Evolutionary conservation across 2,329 filamentous ascomycete species (phyloP), one percentile per base, ranked within the genome.

Genomic region (Colletotrichum magnum): DNA sequence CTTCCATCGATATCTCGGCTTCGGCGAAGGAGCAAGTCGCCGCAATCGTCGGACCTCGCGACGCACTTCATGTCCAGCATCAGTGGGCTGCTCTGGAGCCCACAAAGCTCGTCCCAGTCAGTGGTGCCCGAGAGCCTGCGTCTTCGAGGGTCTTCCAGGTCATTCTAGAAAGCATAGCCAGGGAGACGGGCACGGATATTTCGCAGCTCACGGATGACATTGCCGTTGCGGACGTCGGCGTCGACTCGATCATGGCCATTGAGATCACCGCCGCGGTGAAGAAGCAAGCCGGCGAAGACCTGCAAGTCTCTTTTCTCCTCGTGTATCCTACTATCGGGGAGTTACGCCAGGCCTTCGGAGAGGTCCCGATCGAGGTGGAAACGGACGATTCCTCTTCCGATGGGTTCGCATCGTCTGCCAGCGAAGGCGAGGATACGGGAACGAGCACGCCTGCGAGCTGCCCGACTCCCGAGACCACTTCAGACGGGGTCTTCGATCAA

Each of bases 171-270:
- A 50, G 41, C 26, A 59, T 59, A 26, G 43, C 26, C 13, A 28
- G 18, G 28, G 57, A 59, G 43, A 59, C 57, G 6, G 26, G 43
- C 12, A n/a, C 32, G 5, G 57, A 59, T 3, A 13, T 21, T 0
- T 88, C 26, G 2, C 18, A 64, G 32, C 60, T 64, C 7, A 57
- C 60, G 2, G 60, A 64, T 21, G 52, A 64, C 15, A 28, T 43
- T 2, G 51, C 15, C 6, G 16, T 57, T 9, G 52, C 60, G 4
- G 60, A 64, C 28, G 3, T 64, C 9, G 60, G 60, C 1, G 24
- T 64, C 6, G 60, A 64, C 52, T 64, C 60, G 2, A 64, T 64
- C 43, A 64, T 64, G 60, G 26, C 52, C n/a, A 43, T 64, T 5
- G 60, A 57, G 52, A 51, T 64, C 28, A 28, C 41, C 16, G 12